phyloP scores from a whole-genome alignment of 805 yeast genomes.

The Candida khao-thaluensis region DNA sequence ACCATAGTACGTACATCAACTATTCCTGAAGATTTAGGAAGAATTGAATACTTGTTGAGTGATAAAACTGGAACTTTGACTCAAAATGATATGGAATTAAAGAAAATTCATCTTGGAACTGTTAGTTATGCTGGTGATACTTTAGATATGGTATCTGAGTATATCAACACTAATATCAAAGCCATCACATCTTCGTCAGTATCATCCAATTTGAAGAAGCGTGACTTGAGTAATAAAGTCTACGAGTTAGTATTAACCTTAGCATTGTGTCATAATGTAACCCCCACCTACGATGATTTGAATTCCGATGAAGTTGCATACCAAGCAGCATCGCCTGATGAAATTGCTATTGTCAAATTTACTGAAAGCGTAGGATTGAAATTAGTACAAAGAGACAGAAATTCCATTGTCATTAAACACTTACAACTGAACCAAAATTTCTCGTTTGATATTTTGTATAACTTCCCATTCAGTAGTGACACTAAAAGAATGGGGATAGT shows the following conservation, averaged over 20 bases:
- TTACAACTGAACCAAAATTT: conserved; percentile 50
- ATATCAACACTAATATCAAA: conserved; percentile 40
- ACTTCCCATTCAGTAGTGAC: conserved; percentile 94
- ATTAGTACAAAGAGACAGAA: conserved; percentile 78
- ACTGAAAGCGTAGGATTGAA: conserved; percentile 84
- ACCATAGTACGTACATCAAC: conserved; percentile 96
- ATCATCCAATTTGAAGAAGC: conserved; percentile 41
- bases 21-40: conserved; percentile 95
- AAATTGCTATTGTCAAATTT: conserved; percentile 92
- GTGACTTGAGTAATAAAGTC: conserved; percentile 70
- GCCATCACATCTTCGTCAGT: neutral
- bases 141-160: conserved; percentile 80
- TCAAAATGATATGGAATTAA: conserved; percentile 96
- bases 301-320: conserved; percentile 49
- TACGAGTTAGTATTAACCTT: conserved; percentile 78
- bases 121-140: conserved; percentile 92
- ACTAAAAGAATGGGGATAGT: conserved; percentile 95
- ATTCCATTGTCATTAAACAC: conserved; percentile 67
- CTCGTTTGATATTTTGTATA: conserved; percentile 69
- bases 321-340: conserved; percentile 99
- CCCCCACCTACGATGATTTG: conserved; percentile 77
- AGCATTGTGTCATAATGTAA: conserved; percentile 96
- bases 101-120: conserved; percentile 87
- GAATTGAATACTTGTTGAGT: conserved; percentile 86
- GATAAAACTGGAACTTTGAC: conserved; percentile 98